A percentile compares a stretch with the other conserved stretches of the same genome.
Evolutionary conservation across 179 eudicot genomes (phyloP).

Genomic region (Monotropa hypopitys): DNA sequence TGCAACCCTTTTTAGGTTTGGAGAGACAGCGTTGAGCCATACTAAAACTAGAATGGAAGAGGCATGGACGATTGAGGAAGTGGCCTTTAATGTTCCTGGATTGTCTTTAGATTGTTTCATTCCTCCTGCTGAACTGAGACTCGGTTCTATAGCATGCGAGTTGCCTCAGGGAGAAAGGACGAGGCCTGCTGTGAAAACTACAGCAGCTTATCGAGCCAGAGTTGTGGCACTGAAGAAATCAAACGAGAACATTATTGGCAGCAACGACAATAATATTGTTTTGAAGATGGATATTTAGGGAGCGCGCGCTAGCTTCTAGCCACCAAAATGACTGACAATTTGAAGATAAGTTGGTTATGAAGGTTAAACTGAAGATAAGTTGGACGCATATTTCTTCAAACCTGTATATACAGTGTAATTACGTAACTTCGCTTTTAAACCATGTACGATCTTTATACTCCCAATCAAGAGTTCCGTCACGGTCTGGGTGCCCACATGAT

Average conservation of each 20-base stretch:
- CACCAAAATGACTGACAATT: neutral
- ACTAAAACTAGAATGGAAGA: slow-evolving; percentile 95
- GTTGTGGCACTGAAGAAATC: slow-evolving; percentile 47
- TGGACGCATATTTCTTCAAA: slow-evolving; percentile 6
- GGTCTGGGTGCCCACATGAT: neutral
- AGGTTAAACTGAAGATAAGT: slow-evolving; percentile 11
- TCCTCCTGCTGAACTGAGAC: slow-evolving; percentile 78
- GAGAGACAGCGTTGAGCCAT: slow-evolving; percentile 94
- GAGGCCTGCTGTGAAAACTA: slow-evolving; percentile 23
- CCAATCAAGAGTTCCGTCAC: slow-evolving; percentile 2
- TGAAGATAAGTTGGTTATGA: neutral
- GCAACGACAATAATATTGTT: slow-evolving; percentile 17
- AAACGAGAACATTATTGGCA: slow-evolving; percentile 9
- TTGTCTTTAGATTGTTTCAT: slow-evolving; percentile 78
- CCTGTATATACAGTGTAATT: slow-evolving; percentile 16
- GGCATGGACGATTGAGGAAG: slow-evolving; percentile 94
- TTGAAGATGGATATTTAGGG: slow-evolving; percentile 23
- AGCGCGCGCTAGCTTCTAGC: neutral
- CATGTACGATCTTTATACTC: neutral
- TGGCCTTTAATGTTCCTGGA: slow-evolving; percentile 86
- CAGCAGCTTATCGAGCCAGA: slow-evolving; percentile 50
- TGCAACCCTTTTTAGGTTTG: slow-evolving; percentile 88
- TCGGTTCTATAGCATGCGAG: slow-evolving; percentile 39
- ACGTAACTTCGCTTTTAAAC: neutral
- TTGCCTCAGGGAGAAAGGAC: slow-evolving; percentile 47